Evolutionary conservation across 176 grass and related monocot species (phyloP), one percentile per base, ranked within the genome.

Genomic region (Puccinellia tenuiflora): DNA sequence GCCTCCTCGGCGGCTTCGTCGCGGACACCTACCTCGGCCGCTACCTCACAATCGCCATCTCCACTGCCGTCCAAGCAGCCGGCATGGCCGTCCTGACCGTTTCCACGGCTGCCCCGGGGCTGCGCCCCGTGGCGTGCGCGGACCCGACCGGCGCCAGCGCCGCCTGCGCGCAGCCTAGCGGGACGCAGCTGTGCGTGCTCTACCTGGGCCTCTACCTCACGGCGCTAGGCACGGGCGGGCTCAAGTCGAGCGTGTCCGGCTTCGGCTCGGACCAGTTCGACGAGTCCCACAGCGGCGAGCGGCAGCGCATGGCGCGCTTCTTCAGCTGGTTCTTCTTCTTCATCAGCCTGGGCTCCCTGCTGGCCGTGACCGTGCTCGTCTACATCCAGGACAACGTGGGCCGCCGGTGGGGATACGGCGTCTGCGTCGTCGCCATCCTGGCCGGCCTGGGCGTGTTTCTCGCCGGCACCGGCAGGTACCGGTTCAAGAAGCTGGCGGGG

Each of bases 191-290:
- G 8, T 90, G 81, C 0, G 81, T 96, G 48, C 86, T 96, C n/a
- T 92, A 96, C 88, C 68, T 96, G 54, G 93, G 86, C 1, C 88
- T 96, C 25, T 96, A 90, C 68, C 88, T 96, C 17, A 96, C 90
- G 6, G 93, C 93, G 31, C 89, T 96, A 24, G 93, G 93, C 76
- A 96, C 90, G 0, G 93, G 93, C 9, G 93, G 93, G 24, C 90
- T 96, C 56, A 96, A 96, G 79, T 96, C 93, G 1, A 96, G 93
- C 76, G 90, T 96, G 30, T 96, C 90, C 5, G 93, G 93, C 4
- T 92, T 96, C 66, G 90, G 93, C 8, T 96, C 90, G 8, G 93
- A 96, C 90, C 90, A 96, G 77, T 96, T 96, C 85, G 88, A 96
- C 76, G 93, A 96, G 46, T 73, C 79, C 2, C 72, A 96, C 61